phyloP scores from a whole-genome alignment of 2,329 filamentous ascomycete species.

The Pezicula neosporulosa region DNA sequence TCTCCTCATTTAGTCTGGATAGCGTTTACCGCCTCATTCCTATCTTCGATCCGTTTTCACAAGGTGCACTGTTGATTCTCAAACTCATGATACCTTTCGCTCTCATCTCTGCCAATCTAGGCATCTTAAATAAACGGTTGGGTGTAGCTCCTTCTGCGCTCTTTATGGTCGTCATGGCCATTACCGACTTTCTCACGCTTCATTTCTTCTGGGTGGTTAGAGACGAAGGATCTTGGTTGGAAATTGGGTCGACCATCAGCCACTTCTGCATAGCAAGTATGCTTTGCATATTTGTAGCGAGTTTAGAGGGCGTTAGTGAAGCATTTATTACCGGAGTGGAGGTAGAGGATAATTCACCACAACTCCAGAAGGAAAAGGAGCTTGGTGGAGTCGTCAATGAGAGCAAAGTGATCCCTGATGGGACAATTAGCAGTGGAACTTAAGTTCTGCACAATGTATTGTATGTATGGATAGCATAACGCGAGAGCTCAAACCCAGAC shows the following conservation, averaged over 20 bases:
- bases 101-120: conserved; percentile 88
- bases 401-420: conserved; percentile 9
- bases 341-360: conserved; percentile 40
- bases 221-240: conserved; percentile 94
- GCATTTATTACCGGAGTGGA: conserved; percentile 78
- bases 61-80: conserved; percentile 79
- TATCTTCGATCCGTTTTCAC: conserved; percentile 89
- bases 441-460: too few species aligned
- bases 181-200: conserved; percentile 86
- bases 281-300: conserved; percentile 86
- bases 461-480: too few species aligned
- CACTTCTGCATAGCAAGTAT: conserved; percentile 92
- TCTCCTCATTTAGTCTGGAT: conserved; percentile 91
- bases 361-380: conserved; percentile 23
- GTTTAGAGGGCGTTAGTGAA: conserved; percentile 80
- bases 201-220: conserved; percentile 98
- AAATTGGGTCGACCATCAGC: conserved; percentile 95
- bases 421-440: neutral
- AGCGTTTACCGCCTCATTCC: conserved; percentile 85
- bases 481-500: neutral
- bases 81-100: conserved; percentile 94
- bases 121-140: conserved; percentile 80
- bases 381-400: conserved; percentile 18
- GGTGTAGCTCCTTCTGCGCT: conserved; percentile 83
- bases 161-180: conserved; percentile 91